Conservation (phyloP, 2,329 filamentous ascomycete genomes). For the Teratosphaeriaceae sp. region DNA sequence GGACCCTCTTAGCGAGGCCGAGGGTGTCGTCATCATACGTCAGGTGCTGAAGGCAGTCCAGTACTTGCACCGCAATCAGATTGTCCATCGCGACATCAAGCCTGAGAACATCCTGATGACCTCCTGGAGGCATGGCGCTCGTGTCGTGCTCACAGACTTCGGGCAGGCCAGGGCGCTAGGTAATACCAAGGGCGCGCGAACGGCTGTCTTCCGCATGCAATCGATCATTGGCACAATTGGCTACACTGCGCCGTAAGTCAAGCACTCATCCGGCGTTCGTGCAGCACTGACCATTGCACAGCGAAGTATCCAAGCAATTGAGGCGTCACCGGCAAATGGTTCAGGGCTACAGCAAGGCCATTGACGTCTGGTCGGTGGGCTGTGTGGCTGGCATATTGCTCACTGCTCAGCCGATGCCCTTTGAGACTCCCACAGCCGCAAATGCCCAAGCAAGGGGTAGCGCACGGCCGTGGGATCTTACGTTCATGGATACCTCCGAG, state of each 20-base stretch:
- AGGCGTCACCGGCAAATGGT: constrained; percentile 9
- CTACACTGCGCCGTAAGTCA: constrained; percentile 52
- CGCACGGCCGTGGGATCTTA: constrained; percentile 29
- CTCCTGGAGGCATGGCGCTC: constrained; percentile 42
- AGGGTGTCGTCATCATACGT: constrained; percentile 48
- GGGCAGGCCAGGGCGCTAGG: constrained; percentile 45
- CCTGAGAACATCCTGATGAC: constrained; percentile 58
- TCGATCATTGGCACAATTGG: constrained; percentile 50
- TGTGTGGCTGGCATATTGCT: constrained; percentile 47
- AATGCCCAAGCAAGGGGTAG: constrained; percentile 11
- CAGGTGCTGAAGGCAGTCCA: constrained; percentile 53
- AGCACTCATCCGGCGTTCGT: not conserved
- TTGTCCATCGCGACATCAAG: constrained; percentile 58
- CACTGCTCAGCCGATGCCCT: constrained; percentile 41
- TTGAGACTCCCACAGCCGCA: constrained; percentile 30
- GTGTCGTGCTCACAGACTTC: constrained; percentile 56
- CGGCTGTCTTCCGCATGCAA: constrained; percentile 41
- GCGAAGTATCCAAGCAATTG: constrained; percentile 31
- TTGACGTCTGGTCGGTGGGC: constrained; percentile 60
- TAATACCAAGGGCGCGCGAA: constrained; percentile 17
- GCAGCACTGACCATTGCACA: constrained; percentile 11
- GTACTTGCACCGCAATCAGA: constrained; percentile 49
- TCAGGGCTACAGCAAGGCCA: constrained; percentile 49
- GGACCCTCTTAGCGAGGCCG: constrained; percentile 41
- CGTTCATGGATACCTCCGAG: constrained; percentile 36